Evolutionary conservation across 495 filamentous ascomycete species (phyloP).

Genomic region (Beverwykella pulmonaria): DNA sequence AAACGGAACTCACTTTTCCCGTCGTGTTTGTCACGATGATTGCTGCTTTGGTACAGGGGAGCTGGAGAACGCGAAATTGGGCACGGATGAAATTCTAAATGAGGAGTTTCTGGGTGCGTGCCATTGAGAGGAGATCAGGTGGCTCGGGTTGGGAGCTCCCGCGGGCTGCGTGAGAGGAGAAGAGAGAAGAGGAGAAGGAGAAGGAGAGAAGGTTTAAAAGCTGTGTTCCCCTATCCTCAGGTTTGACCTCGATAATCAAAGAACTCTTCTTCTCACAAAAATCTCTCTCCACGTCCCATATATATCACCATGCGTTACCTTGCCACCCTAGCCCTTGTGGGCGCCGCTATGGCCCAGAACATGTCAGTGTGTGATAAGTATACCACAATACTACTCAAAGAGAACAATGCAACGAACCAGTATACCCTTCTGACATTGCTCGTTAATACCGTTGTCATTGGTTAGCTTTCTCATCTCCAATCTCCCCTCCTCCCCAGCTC

Average conservation of each 20-base stretch:
- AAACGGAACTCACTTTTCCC: background rate
- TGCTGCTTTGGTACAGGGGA: background rate
- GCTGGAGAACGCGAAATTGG: background rate
- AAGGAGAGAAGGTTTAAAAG: background rate
- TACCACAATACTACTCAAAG: conserved; percentile 54
- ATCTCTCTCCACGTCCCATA: background rate
- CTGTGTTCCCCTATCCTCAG: no score
- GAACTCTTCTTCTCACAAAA: background rate
- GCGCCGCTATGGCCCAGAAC: conserved; percentile 48
- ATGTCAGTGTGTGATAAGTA: conserved; percentile 60
- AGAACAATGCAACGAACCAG: conserved; percentile 59
- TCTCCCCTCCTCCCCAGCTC: background rate
- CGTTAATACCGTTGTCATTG: conserved; percentile 60
- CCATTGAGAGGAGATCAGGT: background rate
- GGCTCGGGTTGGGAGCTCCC: background rate
- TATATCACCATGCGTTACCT: conserved; percentile 20
- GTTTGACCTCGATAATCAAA: no score
- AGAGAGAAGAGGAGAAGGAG: background rate
- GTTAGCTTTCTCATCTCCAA: conserved; percentile 17
- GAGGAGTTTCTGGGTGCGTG: background rate
- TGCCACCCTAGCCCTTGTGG: conserved; percentile 31
- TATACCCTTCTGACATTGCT: conserved; percentile 54
- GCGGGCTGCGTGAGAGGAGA: background rate
- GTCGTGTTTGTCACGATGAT: background rate
- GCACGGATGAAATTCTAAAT: background rate